Evolutionary conservation across 305 asterid genomes (phyloP), one percentile per base, ranked within the genome.

Genomic region (Solanum hybrid): DNA sequence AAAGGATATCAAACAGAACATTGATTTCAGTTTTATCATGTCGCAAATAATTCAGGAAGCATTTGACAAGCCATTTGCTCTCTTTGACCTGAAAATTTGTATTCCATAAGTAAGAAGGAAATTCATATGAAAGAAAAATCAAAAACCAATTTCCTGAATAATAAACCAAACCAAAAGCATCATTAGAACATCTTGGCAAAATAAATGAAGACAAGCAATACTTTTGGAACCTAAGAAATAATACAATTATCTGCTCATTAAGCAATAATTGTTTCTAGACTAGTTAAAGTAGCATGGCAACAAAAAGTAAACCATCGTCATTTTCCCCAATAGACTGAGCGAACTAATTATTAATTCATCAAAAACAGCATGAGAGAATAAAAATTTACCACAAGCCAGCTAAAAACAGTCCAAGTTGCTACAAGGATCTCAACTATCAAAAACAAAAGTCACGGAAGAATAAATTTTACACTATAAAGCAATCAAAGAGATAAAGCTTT

Each of bases 61-160:
- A 98, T 93, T 98, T 98, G 92, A 98, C 98, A 89, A 98, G 98
- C 99, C 99, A 98, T 93, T 98, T 98, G 99, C 99, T 98, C 94
- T 98, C 99, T 93, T 96, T 98, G 89, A 98, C 98, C 99, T 97
- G 98, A 96, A 93, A 61, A 71, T 89, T 83, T 71, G 61, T 33
- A 85, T 18, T 61, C 46, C 46, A 18, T 85, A 31, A 85, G 40
- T 51, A 3, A 33, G n/a, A 39, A 85, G 46, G 88, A 85, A 85
- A 85, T 33, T 85, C 88, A 57, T 33, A 73, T 31, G 86, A 85
- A 31, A 88, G 87, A 90, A 79, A 71, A 33, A 75, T 35, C 86
- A 28, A 86, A 80, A 86, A 26, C 26, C 81, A 85, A 71, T 46
- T 26, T 74, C 89, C 89, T 71, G 18, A 20, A 57, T 29, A 37